Base-by-base conservation (phyloP, 2,329 filamentous ascomycete genomes). In the Penicillium sp. region DNA sequence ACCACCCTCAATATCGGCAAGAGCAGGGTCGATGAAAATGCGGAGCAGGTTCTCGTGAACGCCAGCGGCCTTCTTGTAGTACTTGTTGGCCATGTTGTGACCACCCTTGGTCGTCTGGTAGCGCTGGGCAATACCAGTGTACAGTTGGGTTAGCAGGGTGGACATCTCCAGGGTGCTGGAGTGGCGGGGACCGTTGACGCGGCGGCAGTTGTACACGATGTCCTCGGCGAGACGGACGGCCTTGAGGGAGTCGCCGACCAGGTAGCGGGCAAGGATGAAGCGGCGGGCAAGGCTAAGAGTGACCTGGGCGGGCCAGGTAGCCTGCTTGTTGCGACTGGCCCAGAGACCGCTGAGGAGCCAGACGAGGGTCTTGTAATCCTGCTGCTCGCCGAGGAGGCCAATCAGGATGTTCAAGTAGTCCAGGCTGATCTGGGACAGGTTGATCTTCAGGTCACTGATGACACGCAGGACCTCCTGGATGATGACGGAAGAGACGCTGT, bases 121-220 rank as follows among this genome's bases (percentile, higher is more conserved):
- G 7, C 66, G 66, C 61, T 71, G 71, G 1, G 69, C 75, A 11
- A 75, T 64, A 10, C 69, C 66, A 21, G 79, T 81, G 71, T 83
- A 83, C 3, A 84, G 73, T 63, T 81, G 72, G 0, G 80, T 78
- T 4, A 83, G 74, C 7, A 83, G 72, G 50, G 76, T 74, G 45
- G 78, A 80, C 55, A 79, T 78, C 61, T 81, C 77, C 45, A 83
- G 68, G 2, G 81, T 82, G 51, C 74, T 74, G 1, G 75, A 70
- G 55, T 81, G 75, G 21, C 77, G 73, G 23, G 76, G 72, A 7
- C 81, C 81, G 64, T 81, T 79, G 25, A 81, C 80, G 31, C 81
- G 79, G 25, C 79, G 78, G 65, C 82, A 78, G 68, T 84, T 84
- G 74, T 84, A 84, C 4, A 78, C 77, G 46, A 84, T 82, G 61